Evolutionary conservation across 108 stramenopile species (phyloP).

Genomic region (Schizochytrium sp.): DNA sequence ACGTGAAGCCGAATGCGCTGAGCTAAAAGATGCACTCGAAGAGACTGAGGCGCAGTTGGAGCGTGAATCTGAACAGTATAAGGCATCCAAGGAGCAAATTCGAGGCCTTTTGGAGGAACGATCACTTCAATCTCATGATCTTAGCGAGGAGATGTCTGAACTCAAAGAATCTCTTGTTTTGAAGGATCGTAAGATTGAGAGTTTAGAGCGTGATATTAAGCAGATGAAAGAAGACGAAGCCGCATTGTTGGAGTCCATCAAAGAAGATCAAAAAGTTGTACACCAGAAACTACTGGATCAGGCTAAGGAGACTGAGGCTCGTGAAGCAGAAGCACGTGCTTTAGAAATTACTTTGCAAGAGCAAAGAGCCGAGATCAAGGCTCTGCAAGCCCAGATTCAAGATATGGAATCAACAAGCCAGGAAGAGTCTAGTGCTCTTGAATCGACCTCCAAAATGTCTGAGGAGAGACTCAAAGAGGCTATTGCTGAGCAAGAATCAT

Average conservation of each 20-base stretch:
- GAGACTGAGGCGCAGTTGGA: constrained; percentile 19
- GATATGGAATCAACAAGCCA: not conserved
- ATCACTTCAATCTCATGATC: not conserved
- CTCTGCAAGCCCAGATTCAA: not conserved
- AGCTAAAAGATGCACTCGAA: not conserved
- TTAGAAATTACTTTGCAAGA: not conserved
- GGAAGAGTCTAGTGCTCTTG: not conserved
- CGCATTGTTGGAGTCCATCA: constrained; percentile 6
- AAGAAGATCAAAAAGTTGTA: not conserved
- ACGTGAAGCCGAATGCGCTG: constrained; percentile 14
- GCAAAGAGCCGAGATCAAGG: not conserved
- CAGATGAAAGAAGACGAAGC: constrained; percentile 13
- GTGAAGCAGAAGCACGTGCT: not conserved
- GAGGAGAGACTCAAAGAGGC: constrained; percentile 32
- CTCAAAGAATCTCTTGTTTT: not conserved
- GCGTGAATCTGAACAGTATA: constrained; percentile 14
- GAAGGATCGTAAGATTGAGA: not conserved
- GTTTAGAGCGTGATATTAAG: not conserved
- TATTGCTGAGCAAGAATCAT: not conserved
- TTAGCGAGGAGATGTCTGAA: not conserved
- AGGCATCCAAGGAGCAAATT: constrained; percentile 9
- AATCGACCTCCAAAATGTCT: not conserved
- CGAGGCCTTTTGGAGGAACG: constrained; percentile 19
- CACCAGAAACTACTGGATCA: not conserved
- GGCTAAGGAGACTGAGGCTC: not conserved